Evolutionary conservation across 495 filamentous ascomycete species (phyloP).

Genomic region (Xylaria palmicola): DNA sequence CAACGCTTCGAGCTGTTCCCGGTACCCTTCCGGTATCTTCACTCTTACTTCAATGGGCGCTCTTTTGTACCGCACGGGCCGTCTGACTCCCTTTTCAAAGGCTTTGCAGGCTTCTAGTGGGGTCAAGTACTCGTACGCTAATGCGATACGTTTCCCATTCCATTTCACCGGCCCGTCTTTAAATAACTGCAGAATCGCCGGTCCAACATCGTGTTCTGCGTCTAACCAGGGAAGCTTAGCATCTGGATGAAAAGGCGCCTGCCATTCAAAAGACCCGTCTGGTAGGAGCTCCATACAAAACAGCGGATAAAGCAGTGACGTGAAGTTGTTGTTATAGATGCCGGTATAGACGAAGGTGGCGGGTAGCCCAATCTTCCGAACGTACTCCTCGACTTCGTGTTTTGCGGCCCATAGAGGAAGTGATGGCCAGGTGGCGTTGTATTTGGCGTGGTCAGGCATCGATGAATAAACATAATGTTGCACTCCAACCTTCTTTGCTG

Average conservation of each 20-base stretch:
- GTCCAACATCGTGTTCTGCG: constrained; percentile 93
- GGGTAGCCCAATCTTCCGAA: constrained; percentile 77
- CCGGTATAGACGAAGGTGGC: constrained; percentile 93
- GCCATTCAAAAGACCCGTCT: constrained; percentile 89
- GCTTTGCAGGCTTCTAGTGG: constrained; percentile 76
- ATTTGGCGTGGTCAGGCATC: constrained; percentile 92
- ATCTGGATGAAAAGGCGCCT: constrained; percentile 88
- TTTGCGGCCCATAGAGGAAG: constrained; percentile 91
- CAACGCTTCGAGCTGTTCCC: constrained; percentile 77
- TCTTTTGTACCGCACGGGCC: constrained; percentile 73
- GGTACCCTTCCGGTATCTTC: constrained; percentile 83
- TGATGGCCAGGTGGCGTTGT: constrained; percentile 64
- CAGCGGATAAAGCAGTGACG: constrained; percentile 84
- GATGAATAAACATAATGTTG: constrained; percentile 93
- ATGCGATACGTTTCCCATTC: constrained; percentile 86
- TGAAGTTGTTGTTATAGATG: constrained; percentile 99
- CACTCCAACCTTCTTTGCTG: constrained; percentile 80
- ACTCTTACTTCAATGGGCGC: constrained; percentile 82
- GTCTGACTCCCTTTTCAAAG: constrained; percentile 74
- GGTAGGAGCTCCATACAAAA: constrained; percentile 86
- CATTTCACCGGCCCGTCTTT: constrained; percentile 88
- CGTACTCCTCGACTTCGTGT: constrained; percentile 86
- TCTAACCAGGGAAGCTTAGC: constrained; percentile 93
- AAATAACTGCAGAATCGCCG: constrained; percentile 91
- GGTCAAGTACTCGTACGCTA: constrained; percentile 88